phyloP scores from a whole-genome alignment of 257 asterid genomes.

The Cordia subcordata region DNA sequence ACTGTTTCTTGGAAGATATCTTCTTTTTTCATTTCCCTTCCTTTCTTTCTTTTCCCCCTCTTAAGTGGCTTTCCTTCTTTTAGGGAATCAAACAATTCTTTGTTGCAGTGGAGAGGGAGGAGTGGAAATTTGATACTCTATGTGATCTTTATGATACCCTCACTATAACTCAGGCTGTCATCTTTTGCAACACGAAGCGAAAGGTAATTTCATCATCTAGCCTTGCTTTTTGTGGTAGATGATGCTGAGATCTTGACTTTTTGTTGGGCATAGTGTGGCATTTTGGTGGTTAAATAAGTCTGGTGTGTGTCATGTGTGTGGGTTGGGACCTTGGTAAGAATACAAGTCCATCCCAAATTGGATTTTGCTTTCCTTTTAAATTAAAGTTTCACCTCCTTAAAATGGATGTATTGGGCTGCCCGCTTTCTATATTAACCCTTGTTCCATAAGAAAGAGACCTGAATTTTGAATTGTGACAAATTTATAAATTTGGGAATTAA shows the following conservation, averaged over 20 bases:
- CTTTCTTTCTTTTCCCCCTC: too few relatives aligned
- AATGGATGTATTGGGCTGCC: too few relatives aligned
- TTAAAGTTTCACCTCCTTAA: too few relatives aligned
- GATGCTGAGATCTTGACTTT: background rate
- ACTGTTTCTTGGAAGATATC: background rate
- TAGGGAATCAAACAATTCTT: constrained; percentile 99
- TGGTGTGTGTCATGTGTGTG: too few relatives aligned
- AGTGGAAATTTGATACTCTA: constrained; percentile 93
- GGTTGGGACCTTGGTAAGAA: too few relatives aligned
- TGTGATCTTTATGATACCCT: constrained; percentile 96
- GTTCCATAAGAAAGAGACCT: too few relatives aligned
- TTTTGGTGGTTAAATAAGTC: background rate
- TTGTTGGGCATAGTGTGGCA: background rate
- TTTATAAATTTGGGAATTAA: too few relatives aligned
- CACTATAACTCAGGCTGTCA: constrained; percentile 95
- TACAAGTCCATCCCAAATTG: background rate
- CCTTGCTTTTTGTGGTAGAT: background rate
- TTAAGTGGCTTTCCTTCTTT: constrained; percentile 11
- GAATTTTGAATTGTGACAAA: too few relatives aligned
- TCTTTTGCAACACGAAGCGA: constrained; percentile 90
- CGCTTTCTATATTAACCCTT: too few relatives aligned
- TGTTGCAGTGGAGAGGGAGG: constrained; percentile 94
- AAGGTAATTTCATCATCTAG: constrained; percentile 45
- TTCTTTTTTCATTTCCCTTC: background rate
- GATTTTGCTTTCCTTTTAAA: too few relatives aligned